Percentiles rank a stretch among this genome's conserved stretches.
These are phyloP conservation scores for Colletotrichum paranaense DNA, from an alignment of 2,329 filamentous ascomycete genomes.

Conservation along the genomic window DNA sequence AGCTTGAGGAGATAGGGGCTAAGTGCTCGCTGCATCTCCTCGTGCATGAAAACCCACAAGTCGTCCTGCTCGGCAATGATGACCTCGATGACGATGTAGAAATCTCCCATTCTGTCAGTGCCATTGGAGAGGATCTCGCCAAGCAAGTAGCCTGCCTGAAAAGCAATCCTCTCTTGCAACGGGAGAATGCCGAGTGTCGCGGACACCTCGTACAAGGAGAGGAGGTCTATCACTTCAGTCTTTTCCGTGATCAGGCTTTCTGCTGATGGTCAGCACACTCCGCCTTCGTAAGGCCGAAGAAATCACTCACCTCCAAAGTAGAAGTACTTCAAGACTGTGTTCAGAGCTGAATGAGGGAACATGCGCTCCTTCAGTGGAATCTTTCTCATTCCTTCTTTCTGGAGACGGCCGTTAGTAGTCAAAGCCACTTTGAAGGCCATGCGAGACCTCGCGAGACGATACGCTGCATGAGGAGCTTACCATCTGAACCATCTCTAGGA, in stretches of 20 bases:
- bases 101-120: conserved; percentile 8
- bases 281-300: no score
- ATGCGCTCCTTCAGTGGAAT: conserved; percentile 8
- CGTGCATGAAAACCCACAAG: neutral
- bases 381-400: conserved; percentile 1
- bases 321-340: conserved; percentile 1
- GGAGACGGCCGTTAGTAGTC: neutral
- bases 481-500: neutral
- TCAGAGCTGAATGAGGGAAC: neutral
- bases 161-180: neutral
- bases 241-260: neutral
- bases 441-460: neutral
- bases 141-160: neutral
- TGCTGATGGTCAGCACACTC: no score
- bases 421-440: neutral
- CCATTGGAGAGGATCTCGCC: neutral
- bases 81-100: conserved; percentile 3
- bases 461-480: neutral
- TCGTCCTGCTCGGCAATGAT: neutral
- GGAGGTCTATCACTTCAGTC: conserved; percentile 5
- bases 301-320: conserved; percentile 6
- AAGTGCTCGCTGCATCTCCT: conserved; percentile 12
- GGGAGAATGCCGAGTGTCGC: neutral
- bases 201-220: conserved; percentile 1
- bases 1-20: conserved; percentile 16